Base-by-base conservation (phyloP, 192 early-diverging fungal genomes). In the Rhizophagus clarus region DNA sequence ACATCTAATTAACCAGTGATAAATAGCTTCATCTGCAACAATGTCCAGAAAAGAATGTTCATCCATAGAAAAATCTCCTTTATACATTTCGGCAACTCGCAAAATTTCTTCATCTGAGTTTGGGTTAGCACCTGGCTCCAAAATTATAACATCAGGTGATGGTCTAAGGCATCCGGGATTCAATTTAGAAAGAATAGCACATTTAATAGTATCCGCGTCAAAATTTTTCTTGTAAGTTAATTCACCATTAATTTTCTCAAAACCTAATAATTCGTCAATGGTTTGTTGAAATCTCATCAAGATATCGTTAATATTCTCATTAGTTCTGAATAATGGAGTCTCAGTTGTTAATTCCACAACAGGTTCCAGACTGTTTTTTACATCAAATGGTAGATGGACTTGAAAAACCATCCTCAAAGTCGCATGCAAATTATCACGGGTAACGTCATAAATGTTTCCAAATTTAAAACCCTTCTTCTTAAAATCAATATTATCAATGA, bases 61-160 rank as follows among this genome's bases (percentile, higher is more conserved):
- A 8, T n/a, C 4, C 24, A 63, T 22, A 4, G 61, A 3, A 37
- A 40, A 24, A 76, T 76, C 61, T 45, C 42, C 42, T 63, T 29
- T 63, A 63, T 76, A 76, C 26, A 42, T 31, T 45, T 63, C 1
- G 20, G 49, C 61, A n/a, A n/a, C 17, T 28, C 62, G 15, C 31
- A 32, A n/a, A 62, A 76, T 34, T 63, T 62, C 32, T 62, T n/a
- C 22, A 76, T 76, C 45, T n/a, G 5, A 60, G 60, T 74, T 74
- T n/a, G 2, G 56, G 8, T 51, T 17, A 11, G 14, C 20, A 22
- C 14, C 56, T 61, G 56, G 56, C 34, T 4, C 32, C 34, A 76
- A 28, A 37, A 76, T 76, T 34, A 76, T 20, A n/a, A 74, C 6
- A 32, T 74, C 56, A 8, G 73, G 45, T 29, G 28, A 15, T 34